Evolutionary conservation across 2,329 filamentous ascomycete genomes (phyloP), one percentile per base, ranked within the genome.

Genomic region (Lachnellula cervina): DNA sequence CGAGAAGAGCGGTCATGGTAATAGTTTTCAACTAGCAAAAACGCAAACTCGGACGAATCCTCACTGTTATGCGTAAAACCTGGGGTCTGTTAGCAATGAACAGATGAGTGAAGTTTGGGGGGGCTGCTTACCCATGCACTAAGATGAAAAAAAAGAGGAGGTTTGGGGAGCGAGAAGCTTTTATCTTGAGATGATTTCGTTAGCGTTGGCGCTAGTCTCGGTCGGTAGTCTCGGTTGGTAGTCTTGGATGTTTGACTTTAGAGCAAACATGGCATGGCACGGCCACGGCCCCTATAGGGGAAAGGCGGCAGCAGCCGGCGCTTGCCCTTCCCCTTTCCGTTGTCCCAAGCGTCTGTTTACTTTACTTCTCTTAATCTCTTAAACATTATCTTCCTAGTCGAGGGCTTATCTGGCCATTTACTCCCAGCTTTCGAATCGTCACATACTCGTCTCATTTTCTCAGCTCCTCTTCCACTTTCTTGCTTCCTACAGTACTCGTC

Each of bases 21-120:
- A 65, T 70, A 70, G 67, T 71, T 70, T 70, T 70, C 65, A 69
- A 68, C 86, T 88, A 89, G 86, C 87, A 90, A 89, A 88, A 89
- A 89, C 80, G 81, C 81, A 80, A 64, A 58, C 86, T 90, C 88
- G 83, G 88, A 90, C 84, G 81, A 84, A 86, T 89, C 87, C 84
- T 90, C 87, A 90, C 84, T 87, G 85, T 82, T 83, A 86, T 82
- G 82, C 84, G 81, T 89, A 87, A 87, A 82, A 85, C 87, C 85
- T 83, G 45, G 43, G 37, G n/a, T 40, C 28, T 40, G 34, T 47
- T 34, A 42, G 32, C n/a, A 38, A 28, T 14, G 19, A 16, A 28
- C 7, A 1, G 7, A 4, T 9, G 16, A 16, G 16, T n/a, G 25
- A 11, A 32, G 19, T 53, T 23, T 35, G 35, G 56, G 51, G 42